A percentile compares a stretch with the other conserved stretches of the same genome.
These are phyloP conservation scores for Fraxinus greggii DNA, from an alignment of 305 asterid genomes.

Conservation along the genomic window DNA sequence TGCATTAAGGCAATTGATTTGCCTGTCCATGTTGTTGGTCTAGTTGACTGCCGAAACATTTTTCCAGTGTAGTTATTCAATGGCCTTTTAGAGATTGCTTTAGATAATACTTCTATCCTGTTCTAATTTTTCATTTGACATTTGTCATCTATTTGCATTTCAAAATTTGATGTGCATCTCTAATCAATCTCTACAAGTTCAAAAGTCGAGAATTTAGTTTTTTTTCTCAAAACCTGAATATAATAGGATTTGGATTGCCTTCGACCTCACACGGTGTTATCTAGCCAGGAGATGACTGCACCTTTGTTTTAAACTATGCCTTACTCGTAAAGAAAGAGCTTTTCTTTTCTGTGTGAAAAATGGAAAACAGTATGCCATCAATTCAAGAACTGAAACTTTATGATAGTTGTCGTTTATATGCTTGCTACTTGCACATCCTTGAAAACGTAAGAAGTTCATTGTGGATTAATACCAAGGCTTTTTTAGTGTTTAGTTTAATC, in stretches of 20 bases:
- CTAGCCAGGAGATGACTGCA: neutral
- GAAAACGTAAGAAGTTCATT: neutral
- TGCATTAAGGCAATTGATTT: neutral
- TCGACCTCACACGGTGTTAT: neutral
- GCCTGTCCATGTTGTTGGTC: neutral
- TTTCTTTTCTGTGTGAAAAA: neutral
- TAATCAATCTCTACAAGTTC: neutral
- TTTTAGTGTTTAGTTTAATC: conserved; percentile 6
- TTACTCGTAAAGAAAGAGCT: neutral
- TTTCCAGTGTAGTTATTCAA: neutral
- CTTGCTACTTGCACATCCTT: neutral
- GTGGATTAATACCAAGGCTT: neutral
- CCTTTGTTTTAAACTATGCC: neutral
- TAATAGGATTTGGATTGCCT: neutral
- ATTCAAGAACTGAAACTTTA: conserved; percentile 14
- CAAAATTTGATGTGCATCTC: neutral
- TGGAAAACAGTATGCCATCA: neutral
- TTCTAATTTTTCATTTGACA: neutral
- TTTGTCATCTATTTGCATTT: neutral
- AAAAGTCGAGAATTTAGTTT: neutral
- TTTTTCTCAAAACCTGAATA: neutral
- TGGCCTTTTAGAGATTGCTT: neutral
- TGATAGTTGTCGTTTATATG: neutral
- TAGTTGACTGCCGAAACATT: neutral
- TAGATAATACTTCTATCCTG: neutral